Percentiles rank a stretch among this genome's conserved stretches.
phyloP scores from a whole-genome alignment of 371 early-diverging fungal genomes.

The Lichtheimia ramosa region DNA sequence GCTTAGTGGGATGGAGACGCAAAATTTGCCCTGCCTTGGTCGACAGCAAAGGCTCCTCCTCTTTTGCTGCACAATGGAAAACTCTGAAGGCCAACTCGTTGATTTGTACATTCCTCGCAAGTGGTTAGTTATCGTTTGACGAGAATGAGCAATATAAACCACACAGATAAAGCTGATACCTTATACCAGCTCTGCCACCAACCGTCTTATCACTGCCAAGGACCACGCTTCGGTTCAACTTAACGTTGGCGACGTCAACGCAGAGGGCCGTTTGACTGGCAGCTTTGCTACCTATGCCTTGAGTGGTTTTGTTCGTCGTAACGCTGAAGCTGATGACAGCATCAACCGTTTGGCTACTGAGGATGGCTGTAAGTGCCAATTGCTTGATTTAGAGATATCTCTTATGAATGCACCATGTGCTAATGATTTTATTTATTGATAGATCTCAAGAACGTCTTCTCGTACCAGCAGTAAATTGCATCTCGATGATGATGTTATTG shows the following conservation, averaged over 20 bases:
- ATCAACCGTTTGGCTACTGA: slow-evolving; percentile 93
- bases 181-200: slow-evolving; percentile 50
- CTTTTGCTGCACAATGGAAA: slow-evolving; percentile 48
- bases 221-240: slow-evolving; percentile 99
- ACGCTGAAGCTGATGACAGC: slow-evolving; percentile 95
- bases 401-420: no score
- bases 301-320: slow-evolving; percentile 89
- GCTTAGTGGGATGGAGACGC: no score
- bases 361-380: slow-evolving; percentile 71
- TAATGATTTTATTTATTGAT: background rate
- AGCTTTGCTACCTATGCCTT: slow-evolving; percentile 88
- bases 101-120: slow-evolving; percentile 96
- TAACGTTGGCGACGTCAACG: slow-evolving; percentile 95
- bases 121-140: slow-evolving; percentile 64
- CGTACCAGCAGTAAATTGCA: slow-evolving; percentile 16
- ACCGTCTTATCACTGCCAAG: slow-evolving; percentile 63
- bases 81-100: slow-evolving; percentile 75
- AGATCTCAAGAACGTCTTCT: slow-evolving; percentile 19
- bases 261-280: slow-evolving; percentile 79
- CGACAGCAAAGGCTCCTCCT: no score
- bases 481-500: background rate
- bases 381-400: no score
- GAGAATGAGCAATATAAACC: background rate
- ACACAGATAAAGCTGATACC: background rate
- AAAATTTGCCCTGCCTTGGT: no score